A percentile compares a stretch with the other conserved stretches of the same genome.
These are phyloP conservation scores for Metschnikowia santaceciliae DNA, from an alignment of 805 yeast genomes.

Conservation along the genomic window DNA sequence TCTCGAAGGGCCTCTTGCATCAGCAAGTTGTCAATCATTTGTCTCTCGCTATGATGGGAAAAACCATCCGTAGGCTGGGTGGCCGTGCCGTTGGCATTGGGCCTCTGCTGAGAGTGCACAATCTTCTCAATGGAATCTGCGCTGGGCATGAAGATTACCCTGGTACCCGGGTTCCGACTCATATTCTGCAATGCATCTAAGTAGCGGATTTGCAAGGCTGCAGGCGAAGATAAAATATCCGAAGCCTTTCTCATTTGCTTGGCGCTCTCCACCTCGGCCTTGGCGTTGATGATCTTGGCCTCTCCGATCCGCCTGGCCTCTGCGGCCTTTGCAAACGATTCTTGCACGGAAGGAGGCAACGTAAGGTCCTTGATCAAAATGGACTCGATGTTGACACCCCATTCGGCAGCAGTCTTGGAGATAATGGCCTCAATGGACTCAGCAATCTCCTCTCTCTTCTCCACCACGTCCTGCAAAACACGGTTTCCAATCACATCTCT, in stretches of 20 bases:
- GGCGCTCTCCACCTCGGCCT: constrained; percentile 73
- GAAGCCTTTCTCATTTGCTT: constrained; percentile 77
- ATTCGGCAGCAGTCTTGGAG: constrained; percentile 55
- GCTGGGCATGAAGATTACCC: constrained; percentile 71
- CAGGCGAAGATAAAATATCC: constrained; percentile 66
- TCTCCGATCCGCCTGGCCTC: constrained; percentile 75
- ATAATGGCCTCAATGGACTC: constrained; percentile 59
- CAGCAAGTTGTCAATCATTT: constrained; percentile 14
- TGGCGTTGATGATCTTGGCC: constrained; percentile 68
- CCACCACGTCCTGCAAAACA: constrained; percentile 65
- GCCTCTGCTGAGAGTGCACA: constrained; percentile 22
- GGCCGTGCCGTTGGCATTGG: constrained; percentile 5
- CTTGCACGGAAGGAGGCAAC: constrained; percentile 51
- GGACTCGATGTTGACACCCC: constrained; percentile 71
- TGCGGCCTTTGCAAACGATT: constrained; percentile 67
- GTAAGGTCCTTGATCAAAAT: constrained; percentile 64
- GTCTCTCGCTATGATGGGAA: constrained; percentile 8
- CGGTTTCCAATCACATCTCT: constrained; percentile 69
- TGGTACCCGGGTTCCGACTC: constrained; percentile 59
- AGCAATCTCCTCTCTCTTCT: constrained; percentile 66
- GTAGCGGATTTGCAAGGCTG: constrained; percentile 76
- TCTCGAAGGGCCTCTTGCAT: constrained; percentile 19
- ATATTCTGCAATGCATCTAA: constrained; percentile 74
- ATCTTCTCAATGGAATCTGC: constrained; percentile 40
- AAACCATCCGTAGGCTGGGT: constrained; percentile 2